These are phyloP conservation scores for Novakomyces olei DNA, from an alignment of 805 yeast species.

Conservation along the genomic window DNA sequence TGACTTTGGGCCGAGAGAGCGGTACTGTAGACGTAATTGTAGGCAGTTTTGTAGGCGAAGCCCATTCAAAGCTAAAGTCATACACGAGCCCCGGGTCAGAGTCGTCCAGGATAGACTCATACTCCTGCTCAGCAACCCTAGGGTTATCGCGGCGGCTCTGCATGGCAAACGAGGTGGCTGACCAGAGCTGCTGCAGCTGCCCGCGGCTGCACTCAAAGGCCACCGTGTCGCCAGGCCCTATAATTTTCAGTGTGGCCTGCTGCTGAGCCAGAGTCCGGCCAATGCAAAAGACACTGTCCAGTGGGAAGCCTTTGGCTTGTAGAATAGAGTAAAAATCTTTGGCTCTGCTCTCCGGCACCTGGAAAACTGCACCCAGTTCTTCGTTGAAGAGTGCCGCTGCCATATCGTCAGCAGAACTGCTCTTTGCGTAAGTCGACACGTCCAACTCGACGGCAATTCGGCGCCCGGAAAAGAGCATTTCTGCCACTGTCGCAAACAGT, in stretches of 20 bases:
- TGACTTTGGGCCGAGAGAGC: conserved; percentile 53
- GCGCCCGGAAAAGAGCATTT: conserved; percentile 95
- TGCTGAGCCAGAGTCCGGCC: conserved; percentile 33
- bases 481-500: conserved; percentile 56
- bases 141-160: conserved; percentile 92
- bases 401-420: conserved; percentile 19
- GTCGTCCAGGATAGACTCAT: conserved; percentile 48
- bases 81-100: conserved; percentile 75
- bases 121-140: conserved; percentile 70
- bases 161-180: conserved; percentile 68
- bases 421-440: conserved; percentile 20
- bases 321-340: conserved; percentile 35
- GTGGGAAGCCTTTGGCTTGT: conserved; percentile 29
- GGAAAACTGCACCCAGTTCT: conserved; percentile 93
- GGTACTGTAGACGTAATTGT: not conserved
- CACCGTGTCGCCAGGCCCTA: conserved; percentile 14
- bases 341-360: conserved; percentile 34
- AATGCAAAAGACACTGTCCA: conserved; percentile 37
- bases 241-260: conserved; percentile 24
- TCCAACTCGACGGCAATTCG: conserved; percentile 65
- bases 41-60: not conserved
- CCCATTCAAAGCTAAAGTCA: conserved; percentile 37
- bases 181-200: conserved; percentile 61
- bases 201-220: conserved; percentile 36
- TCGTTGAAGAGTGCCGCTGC: conserved; percentile 58